Evolutionary conservation across 2,329 filamentous ascomycete species (phyloP), one percentile per base, ranked within the genome.

Genomic region (Talaromyces rugulosus): DNA sequence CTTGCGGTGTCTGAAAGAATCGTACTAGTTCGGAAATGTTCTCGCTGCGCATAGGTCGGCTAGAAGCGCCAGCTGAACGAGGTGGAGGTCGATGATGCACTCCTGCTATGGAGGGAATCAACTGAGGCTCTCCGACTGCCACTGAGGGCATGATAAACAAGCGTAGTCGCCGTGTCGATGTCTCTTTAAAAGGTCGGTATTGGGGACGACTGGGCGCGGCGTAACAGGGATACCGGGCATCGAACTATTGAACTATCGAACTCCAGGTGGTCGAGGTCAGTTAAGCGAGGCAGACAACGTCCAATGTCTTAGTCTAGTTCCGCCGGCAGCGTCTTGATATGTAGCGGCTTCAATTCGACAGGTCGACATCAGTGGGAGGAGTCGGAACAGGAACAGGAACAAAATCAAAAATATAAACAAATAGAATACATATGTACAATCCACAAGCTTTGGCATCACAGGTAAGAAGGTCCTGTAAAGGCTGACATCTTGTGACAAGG

Each of bases 151-250:
- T 63, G 47, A 53, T 60, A 59, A 16, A 47, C 7, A 30, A 18
- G 27, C 42, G 40, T 31, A 44, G 51, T 42, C 23, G 23, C 31
- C 27, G 51, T 30, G 12, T 33, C 6, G 36, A 55, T 50, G n/a
- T 18, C 33, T 56, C 56, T 31, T 30, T 58, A 16, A 28, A 53
- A 44, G 61, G 50, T 28, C 58, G 72, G 64, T 68, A 71, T 28
- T 76, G 58, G 72, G 72, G 44, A 76, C 69, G 56, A 71, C 66
- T 58, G 74, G 74, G 65, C 71, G 71, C 16, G 73, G 73, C 62
- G 74, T 74, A 60, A 71, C 65, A 56, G 67, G 66, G 67, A 64
- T 65, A 59, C 68, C 68, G 65, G 68, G 64, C 64, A 66, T 60
- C 34, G 60, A 62, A 47, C 42, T 23, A 16, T 52, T 7, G 11